Base-by-base conservation (phyloP, 257 asterid species). In the Solanum lycopersicoides region DNA sequence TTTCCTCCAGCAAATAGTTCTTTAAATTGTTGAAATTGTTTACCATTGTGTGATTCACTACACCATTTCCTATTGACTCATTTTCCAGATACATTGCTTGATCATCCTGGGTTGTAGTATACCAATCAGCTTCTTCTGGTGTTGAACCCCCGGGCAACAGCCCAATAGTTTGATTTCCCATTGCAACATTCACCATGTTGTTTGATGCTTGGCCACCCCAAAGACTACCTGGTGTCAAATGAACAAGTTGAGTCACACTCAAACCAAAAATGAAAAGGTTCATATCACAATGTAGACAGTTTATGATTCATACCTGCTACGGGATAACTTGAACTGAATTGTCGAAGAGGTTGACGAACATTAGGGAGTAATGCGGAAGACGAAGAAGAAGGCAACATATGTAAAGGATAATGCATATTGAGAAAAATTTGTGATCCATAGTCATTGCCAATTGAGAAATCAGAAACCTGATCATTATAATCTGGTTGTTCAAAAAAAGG, bases 401-500 rank as follows among this genome's bases (percentile, higher is more conserved):
- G 83, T 53, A 56, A 59, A 5, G 89, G 87, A 83, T 73, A 83
- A 4, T 35, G 89, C 60, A 25, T 5, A 34, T 77, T 35, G 3
- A 47, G 82, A 10, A 20, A 68, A 87, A 85, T 16, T 39, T 71
- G 37, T 9, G 93, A 28, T 37, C 86, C 90, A n/a, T 39, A 84
- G 32, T 88, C 74, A 23, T 76, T 79, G 45, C 35, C 86, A 44
- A 90, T 69, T 25, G 92, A 82, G 59, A 88, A 84, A 14, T 86
- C 73, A 5, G 91, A 20, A 37, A 45, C 7, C 14, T 84, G 91
- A 23, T 25, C 83, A 69, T 83, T 25, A 68, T 32, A 32, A 9
- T 14, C n/a, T 4, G 91, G 60, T 82, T 32, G 76, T 12, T 92
- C 90, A 80, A 95, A 94, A 75, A 86, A 91, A 20, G 92, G 93